These are phyloP conservation scores for Kodamaea lidongshanica DNA, from an alignment of 805 yeast genomes.

Conservation along the genomic window DNA sequence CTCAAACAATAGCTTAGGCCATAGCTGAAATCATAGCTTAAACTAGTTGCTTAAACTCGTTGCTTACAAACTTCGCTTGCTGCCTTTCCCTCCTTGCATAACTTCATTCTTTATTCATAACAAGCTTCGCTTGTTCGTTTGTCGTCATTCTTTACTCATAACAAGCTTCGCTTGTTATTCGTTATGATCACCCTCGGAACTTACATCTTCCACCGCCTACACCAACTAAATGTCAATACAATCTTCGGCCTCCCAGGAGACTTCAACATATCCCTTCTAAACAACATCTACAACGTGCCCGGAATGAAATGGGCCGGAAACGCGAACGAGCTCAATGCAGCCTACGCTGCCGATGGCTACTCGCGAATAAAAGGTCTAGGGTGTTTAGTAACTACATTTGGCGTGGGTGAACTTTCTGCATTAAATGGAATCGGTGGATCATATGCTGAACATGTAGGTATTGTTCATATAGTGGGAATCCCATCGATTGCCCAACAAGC, in stretches of 20 bases:
- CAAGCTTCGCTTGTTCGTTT: no score
- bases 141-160: no score
- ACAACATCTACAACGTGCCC: conserved; percentile 66
- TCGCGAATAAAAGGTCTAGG: conserved; percentile 54
- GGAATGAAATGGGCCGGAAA: conserved; percentile 87
- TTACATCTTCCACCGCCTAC: conserved; percentile 71
- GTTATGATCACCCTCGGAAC: conserved; percentile 44
- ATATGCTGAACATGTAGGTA: conserved; percentile 14
- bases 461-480: conserved; percentile 13
- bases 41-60: no score
- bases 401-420: conserved; percentile 14
- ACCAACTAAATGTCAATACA: conserved; percentile 62
- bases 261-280: conserved; percentile 66
- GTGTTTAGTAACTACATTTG: conserved; percentile 13
- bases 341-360: conserved; percentile 86
- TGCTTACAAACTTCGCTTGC: no score
- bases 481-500: conserved; percentile 12
- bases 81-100: no score
- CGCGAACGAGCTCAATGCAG: conserved; percentile 85
- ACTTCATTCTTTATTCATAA: no score
- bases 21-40: no score
- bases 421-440: conserved; percentile 14
- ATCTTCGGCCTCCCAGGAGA: conserved; percentile 81
- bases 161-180: no score
- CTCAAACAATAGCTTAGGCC: no score